phyloP scores from a whole-genome alignment of 2,329 filamentous ascomycete genomes.

The Colletotrichum higginsianum region DNA sequence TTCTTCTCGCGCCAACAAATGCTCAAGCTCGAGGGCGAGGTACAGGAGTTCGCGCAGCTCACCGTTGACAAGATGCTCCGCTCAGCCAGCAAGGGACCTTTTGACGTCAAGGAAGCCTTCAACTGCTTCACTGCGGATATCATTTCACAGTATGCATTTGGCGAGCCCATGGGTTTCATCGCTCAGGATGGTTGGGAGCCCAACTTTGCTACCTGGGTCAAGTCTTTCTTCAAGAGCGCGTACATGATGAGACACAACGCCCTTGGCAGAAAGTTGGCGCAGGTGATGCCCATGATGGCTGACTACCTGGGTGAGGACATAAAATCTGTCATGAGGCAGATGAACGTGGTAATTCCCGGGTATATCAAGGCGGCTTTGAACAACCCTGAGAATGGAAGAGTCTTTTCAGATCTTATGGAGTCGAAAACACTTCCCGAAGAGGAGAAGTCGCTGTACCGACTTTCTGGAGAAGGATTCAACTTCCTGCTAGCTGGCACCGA shows the following conservation, averaged over 20 bases:
- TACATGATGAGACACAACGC: conserved; percentile 53
- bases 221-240: conserved; percentile 50
- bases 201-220: conserved; percentile 54
- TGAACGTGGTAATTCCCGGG: conserved; percentile 47
- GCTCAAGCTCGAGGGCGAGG: conserved; percentile 37
- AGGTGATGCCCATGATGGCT: conserved; percentile 46
- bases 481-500: conserved; percentile 71
- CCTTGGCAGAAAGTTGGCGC: conserved; percentile 47
- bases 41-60: conserved; percentile 38
- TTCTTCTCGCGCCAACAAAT: conserved; percentile 52
- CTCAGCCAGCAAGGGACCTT: conserved; percentile 43
- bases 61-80: conserved; percentile 44
- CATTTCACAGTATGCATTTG: conserved; percentile 56
- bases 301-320: conserved; percentile 46
- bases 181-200: conserved; percentile 50
- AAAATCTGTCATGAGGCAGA: conserved; percentile 47
- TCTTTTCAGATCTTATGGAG: conserved; percentile 49
- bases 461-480: conserved; percentile 38
- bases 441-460: conserved; percentile 39
- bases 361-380: conserved; percentile 46
- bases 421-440: conserved; percentile 43
- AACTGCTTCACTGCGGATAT: conserved; percentile 58
- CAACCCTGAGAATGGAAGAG: conserved; percentile 45
- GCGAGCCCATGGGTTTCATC: conserved; percentile 51
- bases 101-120: conserved; percentile 54